Evolutionary conservation across 257 asterid genomes (phyloP).

Genomic region (Rhazya stricta): DNA sequence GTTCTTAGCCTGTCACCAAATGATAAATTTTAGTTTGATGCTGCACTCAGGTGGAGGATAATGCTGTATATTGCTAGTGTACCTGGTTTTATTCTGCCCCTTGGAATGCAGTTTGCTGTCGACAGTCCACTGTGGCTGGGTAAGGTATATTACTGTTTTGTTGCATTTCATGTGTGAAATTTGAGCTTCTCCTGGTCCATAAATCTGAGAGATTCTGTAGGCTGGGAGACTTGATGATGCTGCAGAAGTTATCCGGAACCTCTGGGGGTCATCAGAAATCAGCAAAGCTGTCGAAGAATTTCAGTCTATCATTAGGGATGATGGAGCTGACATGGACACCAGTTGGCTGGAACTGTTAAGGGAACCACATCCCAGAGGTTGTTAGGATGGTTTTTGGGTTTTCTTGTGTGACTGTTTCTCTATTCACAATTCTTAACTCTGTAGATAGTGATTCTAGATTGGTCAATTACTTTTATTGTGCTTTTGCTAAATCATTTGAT

Average conservation of each 20-base stretch:
- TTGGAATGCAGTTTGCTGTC: slow-evolving; percentile 83
- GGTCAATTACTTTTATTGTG: background rate
- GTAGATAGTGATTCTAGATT: background rate
- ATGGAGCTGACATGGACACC: slow-evolving; percentile 68
- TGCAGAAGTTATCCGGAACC: slow-evolving; percentile 45
- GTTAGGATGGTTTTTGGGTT: slow-evolving; percentile 45
- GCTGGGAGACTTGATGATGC: slow-evolving; percentile 71
- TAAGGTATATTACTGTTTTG: slow-evolving; percentile 44
- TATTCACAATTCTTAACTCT: slow-evolving; percentile 13
- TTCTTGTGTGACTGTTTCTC: slow-evolving; percentile 18
- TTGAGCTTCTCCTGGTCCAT: slow-evolving; percentile 10
- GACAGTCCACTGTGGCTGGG: slow-evolving; percentile 98
- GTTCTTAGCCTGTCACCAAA: slow-evolving; percentile 1
- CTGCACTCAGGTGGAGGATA: slow-evolving; percentile 72
- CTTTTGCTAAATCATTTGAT: background rate
- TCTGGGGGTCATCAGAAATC: slow-evolving; percentile 72
- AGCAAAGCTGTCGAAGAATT: slow-evolving; percentile 64
- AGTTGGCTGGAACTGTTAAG: slow-evolving; percentile 73
- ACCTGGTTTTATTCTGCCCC: slow-evolving; percentile 64
- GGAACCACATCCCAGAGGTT: slow-evolving; percentile 92
- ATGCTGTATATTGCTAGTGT: slow-evolving; percentile 59
- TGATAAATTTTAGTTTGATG: background rate
- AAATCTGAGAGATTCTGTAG: slow-evolving; percentile 29
- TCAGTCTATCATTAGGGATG: slow-evolving; percentile 55
- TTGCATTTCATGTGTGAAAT: slow-evolving; percentile 4